Conservation (phyloP, 768 basidiomycete species). For the Lyophyllum semitale region DNA sequence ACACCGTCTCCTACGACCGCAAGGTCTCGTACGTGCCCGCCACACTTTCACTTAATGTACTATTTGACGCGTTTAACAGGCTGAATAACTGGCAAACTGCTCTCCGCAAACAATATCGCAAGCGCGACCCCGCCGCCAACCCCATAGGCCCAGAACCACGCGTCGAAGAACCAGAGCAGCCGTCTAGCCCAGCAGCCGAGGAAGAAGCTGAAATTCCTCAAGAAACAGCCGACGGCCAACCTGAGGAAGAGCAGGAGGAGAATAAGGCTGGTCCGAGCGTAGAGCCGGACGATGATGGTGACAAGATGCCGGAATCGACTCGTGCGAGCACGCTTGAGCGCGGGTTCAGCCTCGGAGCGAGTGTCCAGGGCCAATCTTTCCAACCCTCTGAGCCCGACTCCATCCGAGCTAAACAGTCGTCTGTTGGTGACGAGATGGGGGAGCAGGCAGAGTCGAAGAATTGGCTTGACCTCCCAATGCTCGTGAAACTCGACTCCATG, state of each 20-base stretch:
- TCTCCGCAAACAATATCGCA: conserved; percentile 76
- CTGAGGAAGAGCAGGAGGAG: background rate
- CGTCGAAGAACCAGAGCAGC: conserved; percentile 26
- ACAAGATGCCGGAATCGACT: conserved; percentile 13
- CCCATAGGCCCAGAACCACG: conserved; percentile 68
- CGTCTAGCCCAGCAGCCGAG: conserved; percentile 22
- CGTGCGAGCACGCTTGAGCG: conserved; percentile 21
- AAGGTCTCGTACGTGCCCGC: conserved; percentile 44
- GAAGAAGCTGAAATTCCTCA: conserved; percentile 22
- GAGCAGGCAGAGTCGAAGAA: conserved; percentile 48
- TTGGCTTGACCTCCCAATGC: conserved; percentile 74
- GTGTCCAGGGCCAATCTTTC: conserved; percentile 12
- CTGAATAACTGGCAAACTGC: conserved; percentile 77
- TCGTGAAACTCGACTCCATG: conserved; percentile 73
- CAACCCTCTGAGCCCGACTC: conserved; percentile 20
- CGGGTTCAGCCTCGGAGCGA: conserved; percentile 16
- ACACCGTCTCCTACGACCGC: conserved; percentile 76
- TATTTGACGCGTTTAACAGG: conserved; percentile 38
- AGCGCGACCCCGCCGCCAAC: conserved; percentile 69
- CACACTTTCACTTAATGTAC: background rate
- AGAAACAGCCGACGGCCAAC: background rate
- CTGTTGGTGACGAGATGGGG: conserved; percentile 19
- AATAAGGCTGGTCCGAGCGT: conserved; percentile 1
- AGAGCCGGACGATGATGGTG: conserved; percentile 11
- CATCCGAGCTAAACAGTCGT: background rate